Percentiles rank a stretch among this genome's conserved stretches.
These are phyloP conservation scores for Kwoniella dendrophila DNA, from an alignment of 768 basidiomycete genomes.

Conservation along the genomic window DNA sequence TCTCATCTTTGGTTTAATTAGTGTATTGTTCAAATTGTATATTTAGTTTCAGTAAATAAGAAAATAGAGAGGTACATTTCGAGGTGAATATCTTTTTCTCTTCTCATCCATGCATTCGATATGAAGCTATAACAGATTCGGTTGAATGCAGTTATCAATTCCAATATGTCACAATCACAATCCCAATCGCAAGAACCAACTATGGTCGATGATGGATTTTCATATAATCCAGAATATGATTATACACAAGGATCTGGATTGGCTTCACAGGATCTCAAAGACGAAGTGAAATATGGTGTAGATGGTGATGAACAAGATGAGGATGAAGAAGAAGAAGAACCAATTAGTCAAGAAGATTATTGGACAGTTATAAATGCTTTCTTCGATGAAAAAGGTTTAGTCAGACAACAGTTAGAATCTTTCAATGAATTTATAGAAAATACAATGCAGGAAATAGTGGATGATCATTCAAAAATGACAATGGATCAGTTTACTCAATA, in stretches of 20 bases:
- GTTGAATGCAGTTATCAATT: constrained; percentile 23
- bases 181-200: constrained; percentile 14
- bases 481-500: constrained; percentile 96
- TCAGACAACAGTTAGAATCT: constrained; percentile 94
- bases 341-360: constrained; percentile 51
- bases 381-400: constrained; percentile 96
- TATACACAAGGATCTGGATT: constrained; percentile 9
- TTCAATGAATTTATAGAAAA: constrained; percentile 99
- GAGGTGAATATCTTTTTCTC: constrained; percentile 44
- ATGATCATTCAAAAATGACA: constrained; percentile 92
- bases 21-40: constrained; percentile 7
- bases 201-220: constrained; percentile 30
- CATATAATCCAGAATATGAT: constrained; percentile 26
- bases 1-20: background rate
- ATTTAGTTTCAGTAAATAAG: constrained; percentile 1
- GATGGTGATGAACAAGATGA: constrained; percentile 23
- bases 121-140: constrained; percentile 23
- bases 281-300: constrained; percentile 9
- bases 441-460: constrained; percentile 98
- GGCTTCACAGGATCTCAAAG: constrained; percentile 13
- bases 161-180: constrained; percentile 17
- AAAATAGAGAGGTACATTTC: constrained; percentile 33
- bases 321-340: constrained; percentile 26
- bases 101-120: background rate
- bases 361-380: constrained; percentile 85